A percentile compares a stretch with the other conserved stretches of the same genome.
phyloP scores from a whole-genome alignment of 306 rosid species.

The Prunus mume region DNA sequence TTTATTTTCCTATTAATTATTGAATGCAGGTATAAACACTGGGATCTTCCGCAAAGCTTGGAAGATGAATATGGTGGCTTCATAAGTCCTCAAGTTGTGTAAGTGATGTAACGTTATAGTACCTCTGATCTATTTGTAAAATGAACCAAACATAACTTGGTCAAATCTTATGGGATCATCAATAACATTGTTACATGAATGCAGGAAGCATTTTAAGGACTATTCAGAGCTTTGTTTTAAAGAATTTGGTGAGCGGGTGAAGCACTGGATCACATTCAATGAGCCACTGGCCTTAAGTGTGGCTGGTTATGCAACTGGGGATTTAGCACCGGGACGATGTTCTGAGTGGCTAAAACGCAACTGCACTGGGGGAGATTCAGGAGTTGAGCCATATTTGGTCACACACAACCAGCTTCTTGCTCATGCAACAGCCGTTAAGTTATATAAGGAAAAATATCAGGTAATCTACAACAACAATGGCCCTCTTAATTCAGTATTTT shows the following conservation, averaged over 20 bases:
- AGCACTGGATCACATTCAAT: slow-evolving; percentile 39
- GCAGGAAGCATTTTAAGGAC: slow-evolving; percentile 29
- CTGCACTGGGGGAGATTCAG: slow-evolving; percentile 45
- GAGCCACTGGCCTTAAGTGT: slow-evolving; percentile 36
- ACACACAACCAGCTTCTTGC: slow-evolving; percentile 44
- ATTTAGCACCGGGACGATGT: slow-evolving; percentile 38
- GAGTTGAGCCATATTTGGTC: slow-evolving; percentile 41
- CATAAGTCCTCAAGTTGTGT: slow-evolving; percentile 41
- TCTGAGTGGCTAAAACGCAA: slow-evolving; percentile 35
- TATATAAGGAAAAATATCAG: slow-evolving; percentile 46
- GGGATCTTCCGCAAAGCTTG: slow-evolving; percentile 63
- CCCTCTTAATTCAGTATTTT: neutral
- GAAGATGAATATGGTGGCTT: slow-evolving; percentile 60
- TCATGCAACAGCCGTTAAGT: slow-evolving; percentile 44
- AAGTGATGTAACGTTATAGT: neutral
- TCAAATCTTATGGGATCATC: too few relatives aligned
- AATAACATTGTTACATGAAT: neutral
- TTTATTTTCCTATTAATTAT: neutral
- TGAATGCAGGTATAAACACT: slow-evolving; percentile 42
- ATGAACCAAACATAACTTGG: neutral
- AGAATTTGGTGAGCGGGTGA: slow-evolving; percentile 40
- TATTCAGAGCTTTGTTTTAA: slow-evolving; percentile 35
- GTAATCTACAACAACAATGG: slow-evolving; percentile 10
- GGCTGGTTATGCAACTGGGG: slow-evolving; percentile 30
- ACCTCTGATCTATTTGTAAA: neutral